Base-by-base conservation (phyloP, 495 filamentous ascomycete genomes). In the Bacidia rubella region DNA sequence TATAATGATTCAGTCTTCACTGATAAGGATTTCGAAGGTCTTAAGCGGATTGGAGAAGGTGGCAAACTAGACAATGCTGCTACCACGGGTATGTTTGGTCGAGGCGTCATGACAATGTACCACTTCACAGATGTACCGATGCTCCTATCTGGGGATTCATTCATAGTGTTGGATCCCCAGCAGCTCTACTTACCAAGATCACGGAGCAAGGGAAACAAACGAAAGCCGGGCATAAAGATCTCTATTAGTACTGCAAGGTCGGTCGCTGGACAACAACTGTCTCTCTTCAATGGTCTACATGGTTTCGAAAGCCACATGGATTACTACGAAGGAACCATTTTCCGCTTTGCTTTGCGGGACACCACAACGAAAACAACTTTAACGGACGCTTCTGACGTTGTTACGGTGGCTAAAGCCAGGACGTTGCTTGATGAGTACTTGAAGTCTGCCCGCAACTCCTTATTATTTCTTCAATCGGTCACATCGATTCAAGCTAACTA, bases 111-210 rank as follows among this genome's bases (percentile, higher is more conserved):
- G 41, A 71, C 65, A 7, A 71, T 71, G 68, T 72, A 67, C 58
- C 69, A 72, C 50, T 72, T 67, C 61, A 71, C 69, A 38, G 64
- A 67, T 39, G 64, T 67, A 11, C 69, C 69, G 17, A 69, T 67
- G 57, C 61, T 71, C 15, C 50, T 72, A 35, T 67, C 67, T 0
- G 66, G 66, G 10, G 61, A 60, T 23, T 67, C 39, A 11, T 62
- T 66, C 23, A 49, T 72, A 5, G 67, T 71, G 23, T 59, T 72
- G 2, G 69, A 72, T 45, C 68, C 69, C 2, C 66, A 68, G 42
- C 57, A 64, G 51, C 23, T 58, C 3, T 48, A 49, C 24, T 54
- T 72, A 21, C 67, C 68, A 2, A 39, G 23, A 1, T 62, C 63
- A 35, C 61, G 51, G 26, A 52, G 49, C 29, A 49, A 52, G 10